Percentiles rank a stretch among this genome's conserved stretches.
These are phyloP conservation scores for Wickerhamomyces bisporus DNA, from an alignment of 805 yeast genomes.

Conservation along the genomic window DNA sequence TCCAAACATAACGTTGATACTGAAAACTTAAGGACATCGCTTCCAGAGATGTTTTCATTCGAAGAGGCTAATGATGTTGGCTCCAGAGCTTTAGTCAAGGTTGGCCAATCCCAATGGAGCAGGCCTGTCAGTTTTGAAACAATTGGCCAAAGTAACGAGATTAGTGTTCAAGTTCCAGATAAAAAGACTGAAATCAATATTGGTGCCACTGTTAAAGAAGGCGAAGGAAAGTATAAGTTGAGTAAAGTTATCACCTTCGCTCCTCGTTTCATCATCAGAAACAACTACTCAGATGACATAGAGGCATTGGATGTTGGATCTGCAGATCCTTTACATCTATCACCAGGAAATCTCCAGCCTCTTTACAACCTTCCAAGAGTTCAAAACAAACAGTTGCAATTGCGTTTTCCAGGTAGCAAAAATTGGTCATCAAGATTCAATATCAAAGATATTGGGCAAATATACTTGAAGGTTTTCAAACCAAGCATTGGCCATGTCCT, in stretches of 20 bases:
- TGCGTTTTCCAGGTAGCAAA: slow-evolving; percentile 52
- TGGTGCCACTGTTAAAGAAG: slow-evolving; percentile 74
- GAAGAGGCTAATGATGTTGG: slow-evolving; percentile 49
- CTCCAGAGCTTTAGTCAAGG: slow-evolving; percentile 60
- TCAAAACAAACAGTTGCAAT: slow-evolving; percentile 52
- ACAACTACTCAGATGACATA: slow-evolving; percentile 50
- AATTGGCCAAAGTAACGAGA: slow-evolving; percentile 73
- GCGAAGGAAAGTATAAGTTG: slow-evolving; percentile 74
- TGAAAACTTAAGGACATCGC: slow-evolving; percentile 29
- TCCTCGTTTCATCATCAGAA: slow-evolving; percentile 77
- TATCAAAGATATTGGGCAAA: slow-evolving; percentile 78
- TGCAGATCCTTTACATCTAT: slow-evolving; percentile 41
- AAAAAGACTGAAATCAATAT: slow-evolving; percentile 60
- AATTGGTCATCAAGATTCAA: slow-evolving; percentile 88
- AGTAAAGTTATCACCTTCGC: slow-evolving; percentile 74
- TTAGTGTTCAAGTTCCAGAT: slow-evolving; percentile 42
- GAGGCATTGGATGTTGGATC: slow-evolving; percentile 67
- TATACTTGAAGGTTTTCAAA: slow-evolving; percentile 64
- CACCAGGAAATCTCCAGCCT: slow-evolving; percentile 46
- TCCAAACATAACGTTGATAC: slow-evolving; percentile 34
- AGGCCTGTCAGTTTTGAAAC: slow-evolving; percentile 80
- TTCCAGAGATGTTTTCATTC: slow-evolving; percentile 85
- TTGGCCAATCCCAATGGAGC: slow-evolving; percentile 71
- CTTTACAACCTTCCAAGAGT: slow-evolving; percentile 57
- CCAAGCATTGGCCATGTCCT: slow-evolving; percentile 63